These are phyloP conservation scores for Macroventuria anomochaeta DNA, from an alignment of 2,329 filamentous ascomycete species.

Conservation along the genomic window DNA sequence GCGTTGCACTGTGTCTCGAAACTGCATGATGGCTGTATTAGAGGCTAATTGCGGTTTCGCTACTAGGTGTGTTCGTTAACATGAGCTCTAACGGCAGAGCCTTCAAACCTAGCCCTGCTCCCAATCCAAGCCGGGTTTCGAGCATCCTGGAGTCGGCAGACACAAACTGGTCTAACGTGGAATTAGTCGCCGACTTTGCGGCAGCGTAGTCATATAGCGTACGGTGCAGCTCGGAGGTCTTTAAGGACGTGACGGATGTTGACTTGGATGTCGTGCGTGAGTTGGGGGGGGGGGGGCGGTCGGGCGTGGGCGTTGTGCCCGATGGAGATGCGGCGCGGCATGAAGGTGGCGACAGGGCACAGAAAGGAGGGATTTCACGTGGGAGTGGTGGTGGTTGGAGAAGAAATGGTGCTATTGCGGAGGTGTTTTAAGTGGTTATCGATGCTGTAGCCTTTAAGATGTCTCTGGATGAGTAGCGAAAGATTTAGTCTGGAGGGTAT, in stretches of 20 bases:
- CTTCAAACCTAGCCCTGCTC: no score
- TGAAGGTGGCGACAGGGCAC: background rate
- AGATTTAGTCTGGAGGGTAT: background rate
- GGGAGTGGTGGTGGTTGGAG: background rate
- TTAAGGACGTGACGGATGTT: background rate
- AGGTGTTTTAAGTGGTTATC: background rate
- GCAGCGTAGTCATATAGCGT: background rate
- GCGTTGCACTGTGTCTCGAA: slow-evolving; percentile 19
- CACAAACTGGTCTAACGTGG: background rate
- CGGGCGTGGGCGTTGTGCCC: background rate
- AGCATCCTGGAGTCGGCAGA: no score
- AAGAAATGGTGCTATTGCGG: background rate
- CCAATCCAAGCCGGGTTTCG: no score
- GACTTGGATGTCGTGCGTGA: background rate
- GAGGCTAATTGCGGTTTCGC: slow-evolving; percentile 12
- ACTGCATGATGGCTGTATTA: slow-evolving; percentile 9
- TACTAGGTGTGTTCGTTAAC: no score
- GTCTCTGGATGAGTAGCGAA: background rate
- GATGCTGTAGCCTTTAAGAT: background rate
- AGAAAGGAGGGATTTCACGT: background rate
- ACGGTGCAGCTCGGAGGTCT: background rate
- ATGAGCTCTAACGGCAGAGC: no score
- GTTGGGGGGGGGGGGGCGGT: background rate
- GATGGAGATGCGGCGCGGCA: background rate
- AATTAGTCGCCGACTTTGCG: background rate